phyloP scores from a whole-genome alignment of 805 yeast genomes.

The Zygosaccharomyces siamensis region DNA sequence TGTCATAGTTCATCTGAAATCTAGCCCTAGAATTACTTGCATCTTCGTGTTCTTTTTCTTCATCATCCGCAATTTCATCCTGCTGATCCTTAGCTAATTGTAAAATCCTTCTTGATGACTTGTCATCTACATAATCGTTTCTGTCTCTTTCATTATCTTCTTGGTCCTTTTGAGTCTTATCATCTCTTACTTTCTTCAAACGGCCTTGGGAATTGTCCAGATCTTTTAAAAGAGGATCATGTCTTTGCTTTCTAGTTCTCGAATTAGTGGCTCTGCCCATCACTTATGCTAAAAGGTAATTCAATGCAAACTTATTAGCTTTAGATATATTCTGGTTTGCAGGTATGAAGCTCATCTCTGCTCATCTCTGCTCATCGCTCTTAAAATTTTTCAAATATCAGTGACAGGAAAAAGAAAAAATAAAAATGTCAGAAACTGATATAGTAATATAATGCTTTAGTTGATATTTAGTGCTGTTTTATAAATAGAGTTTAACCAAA shows the following conservation, averaged over 20 bases:
- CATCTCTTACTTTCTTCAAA: constrained; percentile 44
- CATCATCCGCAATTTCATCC: constrained; percentile 78
- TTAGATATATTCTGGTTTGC: neutral
- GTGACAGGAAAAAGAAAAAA: constrained; percentile 10
- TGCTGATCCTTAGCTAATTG: constrained; percentile 91
- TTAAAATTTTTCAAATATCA: constrained; percentile 13
- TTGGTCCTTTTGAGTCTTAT: constrained; percentile 34
- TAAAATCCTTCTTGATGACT: constrained; percentile 76
- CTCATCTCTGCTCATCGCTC: constrained; percentile 12
- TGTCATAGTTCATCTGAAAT: constrained; percentile 34
- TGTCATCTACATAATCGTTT: constrained; percentile 72
- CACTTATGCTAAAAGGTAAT: neutral
- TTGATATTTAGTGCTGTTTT: constrained; percentile 4
- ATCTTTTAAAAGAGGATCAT: constrained; percentile 76
- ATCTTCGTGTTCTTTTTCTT: constrained; percentile 34
- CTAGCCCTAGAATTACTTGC: constrained; percentile 32
- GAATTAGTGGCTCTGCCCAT: constrained; percentile 66
- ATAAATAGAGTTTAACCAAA: constrained; percentile 13
- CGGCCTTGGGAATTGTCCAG: constrained; percentile 71
- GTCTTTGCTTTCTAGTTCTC: constrained; percentile 56
- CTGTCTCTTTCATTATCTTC: constrained; percentile 43
- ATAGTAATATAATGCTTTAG: neutral
- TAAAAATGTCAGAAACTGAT: neutral
- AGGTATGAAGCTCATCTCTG: constrained; percentile 1
- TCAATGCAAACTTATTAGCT: neutral